Conservation (phyloP, 768 basidiomycete genomes). For the Austroboletus eburneus region DNA sequence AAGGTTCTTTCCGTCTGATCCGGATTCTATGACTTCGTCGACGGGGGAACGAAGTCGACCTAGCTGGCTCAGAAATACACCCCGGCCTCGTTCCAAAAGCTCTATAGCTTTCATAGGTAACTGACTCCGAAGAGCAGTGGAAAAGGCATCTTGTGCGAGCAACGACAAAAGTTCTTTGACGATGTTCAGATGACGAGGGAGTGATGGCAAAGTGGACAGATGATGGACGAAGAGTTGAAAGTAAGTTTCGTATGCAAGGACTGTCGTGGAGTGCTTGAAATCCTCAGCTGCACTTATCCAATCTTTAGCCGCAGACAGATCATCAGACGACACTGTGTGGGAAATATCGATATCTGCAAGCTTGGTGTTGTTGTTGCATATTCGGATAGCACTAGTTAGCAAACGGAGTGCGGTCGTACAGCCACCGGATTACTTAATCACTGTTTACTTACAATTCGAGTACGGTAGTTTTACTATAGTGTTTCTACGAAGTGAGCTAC, state of each 20-base stretch:
- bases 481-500: too few relatives aligned
- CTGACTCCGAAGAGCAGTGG: neutral
- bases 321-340: neutral
- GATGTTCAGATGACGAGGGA: neutral
- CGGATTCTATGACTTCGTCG: neutral
- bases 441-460: too few relatives aligned
- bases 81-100: neutral
- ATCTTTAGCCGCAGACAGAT: neutral
- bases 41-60: neutral
- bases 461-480: too few relatives aligned
- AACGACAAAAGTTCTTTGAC: neutral
- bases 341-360: neutral
- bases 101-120: neutral
- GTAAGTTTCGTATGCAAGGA: neutral
- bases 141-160: neutral
- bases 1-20: neutral
- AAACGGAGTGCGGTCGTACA: too few relatives aligned
- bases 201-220: neutral
- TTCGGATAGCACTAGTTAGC: too few relatives aligned
- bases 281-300: neutral
- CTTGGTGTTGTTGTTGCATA: too few relatives aligned
- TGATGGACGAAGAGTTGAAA: neutral
- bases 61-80: neutral
- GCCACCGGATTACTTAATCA: too few relatives aligned
- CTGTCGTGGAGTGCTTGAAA: neutral